Evolutionary conservation across 164 flowering plant genomes (phyloP).

Genomic region (Amborella trichopoda): DNA sequence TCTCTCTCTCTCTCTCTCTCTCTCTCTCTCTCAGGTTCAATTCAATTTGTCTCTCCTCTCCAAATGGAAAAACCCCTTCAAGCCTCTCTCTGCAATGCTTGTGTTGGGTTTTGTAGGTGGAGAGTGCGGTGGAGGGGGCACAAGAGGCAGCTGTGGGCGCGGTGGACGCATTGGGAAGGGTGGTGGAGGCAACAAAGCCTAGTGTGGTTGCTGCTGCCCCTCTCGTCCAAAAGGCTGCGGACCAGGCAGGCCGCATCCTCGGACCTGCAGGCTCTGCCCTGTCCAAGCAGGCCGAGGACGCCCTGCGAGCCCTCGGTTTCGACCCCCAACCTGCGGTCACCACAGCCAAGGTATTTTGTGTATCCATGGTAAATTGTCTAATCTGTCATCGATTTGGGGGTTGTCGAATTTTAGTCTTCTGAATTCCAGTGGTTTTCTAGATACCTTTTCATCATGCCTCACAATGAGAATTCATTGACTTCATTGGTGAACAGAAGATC

Average conservation of each 20-base stretch:
- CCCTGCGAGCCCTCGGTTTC: slow-evolving; percentile 58
- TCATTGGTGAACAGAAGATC: background rate
- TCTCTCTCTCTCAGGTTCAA: background rate
- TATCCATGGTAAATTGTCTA: background rate
- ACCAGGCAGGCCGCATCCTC: slow-evolving; percentile 56
- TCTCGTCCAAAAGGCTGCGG: slow-evolving; percentile 50
- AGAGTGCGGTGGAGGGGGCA: slow-evolving; percentile 55
- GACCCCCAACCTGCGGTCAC: slow-evolving; percentile 51
- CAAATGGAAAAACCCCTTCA: background rate
- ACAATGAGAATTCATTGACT: background rate
- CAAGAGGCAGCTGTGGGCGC: slow-evolving; percentile 43
- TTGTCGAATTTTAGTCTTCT: background rate
- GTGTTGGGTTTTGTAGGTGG: slow-evolving; percentile 35
- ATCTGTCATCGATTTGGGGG: background rate
- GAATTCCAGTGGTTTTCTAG: background rate
- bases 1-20: background rate
- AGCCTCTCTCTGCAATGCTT: background rate
- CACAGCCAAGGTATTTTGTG: slow-evolving; percentile 61
- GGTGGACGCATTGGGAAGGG: slow-evolving; percentile 19
- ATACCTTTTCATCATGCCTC: background rate
- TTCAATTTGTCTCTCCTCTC: background rate
- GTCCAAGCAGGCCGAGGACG: slow-evolving; percentile 74
- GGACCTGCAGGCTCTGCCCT: slow-evolving; percentile 66
- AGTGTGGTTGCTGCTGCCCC: slow-evolving; percentile 57
- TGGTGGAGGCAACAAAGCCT: slow-evolving; percentile 43